Evolutionary conservation across 1,139 yeast species (phyloP), one percentile per base, ranked within the genome.

Genomic region (Hansenula anomala): DNA sequence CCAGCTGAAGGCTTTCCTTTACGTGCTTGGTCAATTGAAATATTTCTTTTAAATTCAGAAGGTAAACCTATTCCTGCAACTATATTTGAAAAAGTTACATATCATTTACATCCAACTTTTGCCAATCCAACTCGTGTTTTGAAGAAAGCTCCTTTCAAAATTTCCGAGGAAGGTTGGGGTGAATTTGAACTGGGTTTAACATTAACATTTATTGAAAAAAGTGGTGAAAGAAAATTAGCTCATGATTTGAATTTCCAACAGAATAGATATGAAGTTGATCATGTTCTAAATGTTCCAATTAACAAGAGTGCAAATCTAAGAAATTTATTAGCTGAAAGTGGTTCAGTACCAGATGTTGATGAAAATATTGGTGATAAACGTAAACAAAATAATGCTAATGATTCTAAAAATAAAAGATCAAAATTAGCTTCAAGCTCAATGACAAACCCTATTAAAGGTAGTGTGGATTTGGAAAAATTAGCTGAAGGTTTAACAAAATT

Each of bases 151-250:
- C 98, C 98, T n/a, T 92, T 90, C 66, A 75, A 67, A 56, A 83
- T 92, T 40, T 87, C 81, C 58, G 98, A 92, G 62, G 84, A 88
- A 67, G 98, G 98, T 36, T 92, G 98, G 98, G 98, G 98, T 58
- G 98, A 92, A 52, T 90, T 90, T 56, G 96, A 90, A 58, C 75
- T 92, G 57, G 88, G 87, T 36, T 81, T 92, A 48, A 73, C 86
- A 16, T 69, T 89, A 42, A 86, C 83, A 49, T 69, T 86, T 42
- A 73, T 85, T 26, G 97, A 95, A 44, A 85, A 84, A 56, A 85
- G 83, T 38, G 97, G 97, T 35, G 97, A 89, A 59, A 74, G 86
- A 48, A 85, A 86, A 56, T 64, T 92, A 46, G 78, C 77, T 55
- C 97, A 92, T 60, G 97, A 92, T 63, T 78, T 92, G 58, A 89